Evolutionary conservation across 2,329 filamentous ascomycete genomes (phyloP), one percentile per base, ranked within the genome.

Genomic region (Botrytis porri): DNA sequence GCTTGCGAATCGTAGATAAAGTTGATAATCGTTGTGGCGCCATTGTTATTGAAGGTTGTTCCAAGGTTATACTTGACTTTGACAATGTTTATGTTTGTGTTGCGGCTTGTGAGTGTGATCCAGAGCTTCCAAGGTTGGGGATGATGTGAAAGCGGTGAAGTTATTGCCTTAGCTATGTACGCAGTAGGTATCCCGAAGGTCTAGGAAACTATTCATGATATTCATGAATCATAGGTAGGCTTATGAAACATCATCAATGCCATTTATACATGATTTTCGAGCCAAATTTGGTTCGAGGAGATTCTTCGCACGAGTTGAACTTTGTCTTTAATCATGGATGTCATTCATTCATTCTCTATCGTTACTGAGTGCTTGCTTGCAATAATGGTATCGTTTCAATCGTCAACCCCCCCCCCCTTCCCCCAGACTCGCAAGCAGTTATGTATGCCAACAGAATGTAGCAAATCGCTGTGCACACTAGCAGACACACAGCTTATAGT

Each of bases 1-100:
- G 80, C 62, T 75, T 81, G 74, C 79, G 79, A 74, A 80, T 79
- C 73, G 78, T 74, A 29, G 80, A 75, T 18, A 80, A 73, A 39
- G 69, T 73, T 29, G 77, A 75, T 20, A 80, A 74, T 39, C 66
- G 72, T 72, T 76, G 77, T 59, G 77, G 66, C 41, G 75, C 74
- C 77, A 80, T 80, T 25, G 51, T 57, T 66, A 41, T 43, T n/a
- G n/a, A n/a, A n/a, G n/a, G n/a, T n/a, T 71, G 62, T 66, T 51
- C n/a, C n/a, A n/a, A n/a, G n/a, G 48, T 41, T 41, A 41, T 59
- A 43, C 35, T 69, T 57, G 65, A 41, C 25, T 22, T 71, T 69
- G 41, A 41, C 35, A 54, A 60, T 61, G 65, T 29, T n/a, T 16
- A n/a, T 54, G 48, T 54, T 73, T 70, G 37, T 63, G 67, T 70